Evolutionary conservation across 257 asterid genomes (phyloP), one percentile per base, ranked within the genome.

Genomic region (Scutellaria baicalensis): DNA sequence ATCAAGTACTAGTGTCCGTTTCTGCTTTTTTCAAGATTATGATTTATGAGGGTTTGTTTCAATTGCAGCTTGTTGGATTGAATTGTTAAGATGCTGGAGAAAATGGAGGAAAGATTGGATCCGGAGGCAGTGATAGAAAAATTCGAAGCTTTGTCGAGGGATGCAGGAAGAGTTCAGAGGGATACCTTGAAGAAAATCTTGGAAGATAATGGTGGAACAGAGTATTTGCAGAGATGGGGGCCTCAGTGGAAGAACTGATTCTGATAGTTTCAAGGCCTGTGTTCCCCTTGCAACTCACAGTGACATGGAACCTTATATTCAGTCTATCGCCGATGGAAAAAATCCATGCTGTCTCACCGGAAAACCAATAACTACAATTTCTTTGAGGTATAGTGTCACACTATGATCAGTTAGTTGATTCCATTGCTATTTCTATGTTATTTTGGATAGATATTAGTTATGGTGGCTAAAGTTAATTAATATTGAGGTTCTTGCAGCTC

Each of bases 261-360:
- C 86, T 6, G 77, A 75, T 48, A 85, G 75, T 67, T 94, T 85
- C 75, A 86, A 70, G 77, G 81, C 85, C 52, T 75, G 87, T 69
- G 79, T 94, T 50, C 98, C 99, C 9, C 76, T 94, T 64, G 97
- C 71, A 52, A 49, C 78, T 69, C 99, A 94, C 66, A 69, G 64
- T 39, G 96, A 94, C 75, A 88, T 94, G 76, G 96, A 89, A 23
- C 89, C 93, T 82, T 89, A 84, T 50, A 91, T 94, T 69, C 88
- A 84, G 59, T 69, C 81, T 50, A 88, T 89, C 43, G 94, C 90
- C 16, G 97, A 94, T 49, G 98, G 98, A 4, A 85, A 73, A n/a
- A 79, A 43, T 61, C 77, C 89, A 3, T 81, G 89, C 6, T 66
- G 84, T 63, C 92, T 94, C 65, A 94, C 98, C 10, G 81, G 69